Evolutionary conservation across 352 stramenopile genomes (phyloP).

Genomic region (Phytophthora constricta): DNA sequence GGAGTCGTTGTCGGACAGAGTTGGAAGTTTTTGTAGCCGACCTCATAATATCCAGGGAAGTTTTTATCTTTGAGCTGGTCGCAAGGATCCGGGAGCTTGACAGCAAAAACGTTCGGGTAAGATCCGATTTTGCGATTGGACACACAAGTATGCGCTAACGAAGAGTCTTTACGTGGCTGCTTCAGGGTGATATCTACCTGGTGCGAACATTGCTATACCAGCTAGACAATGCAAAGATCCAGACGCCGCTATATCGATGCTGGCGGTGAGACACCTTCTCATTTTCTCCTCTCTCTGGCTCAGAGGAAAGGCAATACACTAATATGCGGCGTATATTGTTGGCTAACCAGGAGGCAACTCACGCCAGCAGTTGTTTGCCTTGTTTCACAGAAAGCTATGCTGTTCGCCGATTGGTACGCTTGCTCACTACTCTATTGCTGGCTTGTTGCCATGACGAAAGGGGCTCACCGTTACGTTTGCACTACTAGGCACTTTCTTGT

Average conservation of each 20-base stretch:
- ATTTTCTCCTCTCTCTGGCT: no score
- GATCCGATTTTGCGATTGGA: neutral
- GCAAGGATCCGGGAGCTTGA: conserved; percentile 8
- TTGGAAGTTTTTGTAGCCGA: conserved; percentile 45
- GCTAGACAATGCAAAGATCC: conserved; percentile 17
- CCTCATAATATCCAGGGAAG: conserved; percentile 34
- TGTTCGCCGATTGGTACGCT: conserved; percentile 27
- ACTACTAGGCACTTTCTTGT: conserved; percentile 37
- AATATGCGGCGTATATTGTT: conserved; percentile 5
- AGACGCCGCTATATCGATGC: conserved; percentile 25
- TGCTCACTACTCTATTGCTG: neutral
- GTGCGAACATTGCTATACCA: conserved; percentile 41
- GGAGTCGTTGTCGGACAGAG: conserved; percentile 13
- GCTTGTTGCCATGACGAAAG: neutral
- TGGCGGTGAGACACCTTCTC: conserved; percentile 34
- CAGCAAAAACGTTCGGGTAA: conserved; percentile 19
- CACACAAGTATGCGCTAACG: conserved; percentile 9
- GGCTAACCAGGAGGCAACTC: conserved; percentile 36
- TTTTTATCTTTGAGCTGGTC: conserved; percentile 35
- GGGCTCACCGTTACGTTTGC: neutral
- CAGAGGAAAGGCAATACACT: conserved; percentile 1
- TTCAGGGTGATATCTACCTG: conserved; percentile 33
- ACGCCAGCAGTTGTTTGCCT: conserved; percentile 24
- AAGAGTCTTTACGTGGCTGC: neutral
- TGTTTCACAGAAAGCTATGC: conserved; percentile 21